A percentile compares a stretch with the other conserved stretches of the same genome.
Evolutionary conservation across 345 rosid genomes (phyloP).

Genomic region (Corchorus capsularis): DNA sequence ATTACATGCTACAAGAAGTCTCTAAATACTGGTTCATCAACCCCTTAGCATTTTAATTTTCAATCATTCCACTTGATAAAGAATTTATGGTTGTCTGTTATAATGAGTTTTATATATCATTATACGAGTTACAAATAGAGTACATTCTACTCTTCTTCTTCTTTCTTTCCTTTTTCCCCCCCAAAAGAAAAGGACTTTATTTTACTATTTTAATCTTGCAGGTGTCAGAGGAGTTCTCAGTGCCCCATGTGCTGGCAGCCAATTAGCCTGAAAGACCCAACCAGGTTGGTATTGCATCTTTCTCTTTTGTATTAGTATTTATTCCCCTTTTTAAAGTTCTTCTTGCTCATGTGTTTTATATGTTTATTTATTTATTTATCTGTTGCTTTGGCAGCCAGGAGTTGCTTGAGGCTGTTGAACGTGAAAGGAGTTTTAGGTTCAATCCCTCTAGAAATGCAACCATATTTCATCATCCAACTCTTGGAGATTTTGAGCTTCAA

Average conservation of each 20-base stretch:
- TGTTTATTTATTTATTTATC: conserved; percentile 8
- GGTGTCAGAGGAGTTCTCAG: conserved; percentile 99
- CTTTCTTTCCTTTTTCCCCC: no score
- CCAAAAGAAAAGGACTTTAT: not conserved
- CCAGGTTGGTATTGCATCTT: conserved; percentile 46
- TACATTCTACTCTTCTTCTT: not conserved
- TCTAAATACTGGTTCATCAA: not conserved
- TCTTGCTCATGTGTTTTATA: not conserved
- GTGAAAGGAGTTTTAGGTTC: conserved; percentile 76
- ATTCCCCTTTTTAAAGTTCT: not conserved
- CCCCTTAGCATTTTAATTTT: not conserved
- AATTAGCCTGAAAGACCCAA: conserved; percentile 85
- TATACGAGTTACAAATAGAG: not conserved
- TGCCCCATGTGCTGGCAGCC: conserved; percentile 99
- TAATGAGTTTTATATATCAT: not conserved
- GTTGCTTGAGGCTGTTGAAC: conserved; percentile 85
- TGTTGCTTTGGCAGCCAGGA: conserved; percentile 66
- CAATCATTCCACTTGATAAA: not conserved
- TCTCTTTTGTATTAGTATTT: conserved; percentile 5
- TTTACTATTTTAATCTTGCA: conserved; percentile 28
- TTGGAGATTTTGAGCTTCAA: conserved; percentile 92
- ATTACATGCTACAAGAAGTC: not conserved
- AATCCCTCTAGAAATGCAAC: conserved; percentile 79
- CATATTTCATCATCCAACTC: conserved; percentile 91
- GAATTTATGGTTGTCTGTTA: not conserved